These are phyloP conservation scores for Lithohypha guttulata DNA, from an alignment of 2,329 filamentous ascomycete genomes.

Conservation along the genomic window DNA sequence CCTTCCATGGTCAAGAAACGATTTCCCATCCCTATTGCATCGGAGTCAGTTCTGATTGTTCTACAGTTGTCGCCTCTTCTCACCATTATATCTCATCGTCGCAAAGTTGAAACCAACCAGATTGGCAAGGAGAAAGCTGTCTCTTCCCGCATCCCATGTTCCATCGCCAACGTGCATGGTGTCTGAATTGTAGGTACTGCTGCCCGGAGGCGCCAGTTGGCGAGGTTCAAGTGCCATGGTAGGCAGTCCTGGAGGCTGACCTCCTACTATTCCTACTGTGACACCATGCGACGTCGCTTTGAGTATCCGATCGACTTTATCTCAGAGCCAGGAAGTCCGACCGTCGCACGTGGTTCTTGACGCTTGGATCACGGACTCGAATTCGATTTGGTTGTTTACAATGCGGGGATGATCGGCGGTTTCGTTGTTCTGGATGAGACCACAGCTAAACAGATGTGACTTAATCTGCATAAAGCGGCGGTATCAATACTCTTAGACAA, in stretches of 20 bases:
- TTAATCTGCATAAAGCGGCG: too few relatives aligned
- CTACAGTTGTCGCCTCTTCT: slow-evolving; percentile 14
- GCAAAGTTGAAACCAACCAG: slow-evolving; percentile 54
- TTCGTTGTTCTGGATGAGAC: too few relatives aligned
- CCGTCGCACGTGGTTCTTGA: background rate
- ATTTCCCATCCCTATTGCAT: slow-evolving; percentile 51
- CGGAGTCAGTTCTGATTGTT: slow-evolving; percentile 10
- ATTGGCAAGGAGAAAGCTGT: slow-evolving; percentile 55
- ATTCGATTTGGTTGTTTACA: too few relatives aligned
- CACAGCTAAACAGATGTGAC: too few relatives aligned
- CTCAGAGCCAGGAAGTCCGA: too few relatives aligned
- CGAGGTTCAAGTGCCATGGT: slow-evolving; percentile 30
- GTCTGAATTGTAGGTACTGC: slow-evolving; percentile 50
- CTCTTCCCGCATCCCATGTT: slow-evolving; percentile 52
- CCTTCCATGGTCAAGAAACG: slow-evolving; percentile 49
- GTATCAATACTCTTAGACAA: too few relatives aligned
- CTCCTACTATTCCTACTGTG: slow-evolving; percentile 13
- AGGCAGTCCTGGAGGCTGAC: slow-evolving; percentile 13
- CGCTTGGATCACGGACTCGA: too few relatives aligned
- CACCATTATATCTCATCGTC: slow-evolving; percentile 58
- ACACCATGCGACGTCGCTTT: slow-evolving; percentile 18
- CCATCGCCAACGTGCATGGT: slow-evolving; percentile 56
- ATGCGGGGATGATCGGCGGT: too few relatives aligned
- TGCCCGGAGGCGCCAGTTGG: slow-evolving; percentile 46
- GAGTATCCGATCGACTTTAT: too few relatives aligned